Evolutionary conservation across 257 asterid species (phyloP), one percentile per base, ranked within the genome.

Genomic region (Nicotiana noctiflora): DNA sequence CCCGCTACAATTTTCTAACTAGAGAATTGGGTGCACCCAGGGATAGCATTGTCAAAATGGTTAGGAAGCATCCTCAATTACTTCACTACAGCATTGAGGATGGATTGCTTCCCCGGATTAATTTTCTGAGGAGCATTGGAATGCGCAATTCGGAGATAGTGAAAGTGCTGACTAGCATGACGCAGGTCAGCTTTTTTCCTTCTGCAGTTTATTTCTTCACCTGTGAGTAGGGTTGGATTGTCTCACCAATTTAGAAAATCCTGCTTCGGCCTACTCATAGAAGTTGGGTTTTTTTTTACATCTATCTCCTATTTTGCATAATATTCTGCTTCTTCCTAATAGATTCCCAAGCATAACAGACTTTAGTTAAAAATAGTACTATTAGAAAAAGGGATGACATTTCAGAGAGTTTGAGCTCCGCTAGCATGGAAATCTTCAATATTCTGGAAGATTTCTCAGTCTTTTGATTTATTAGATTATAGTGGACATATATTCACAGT

Each of bases 61-160:
- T 95, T 37, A 90, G 89, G 4, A 95, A 95, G 75, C 99, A 95
- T 87, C 99, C 99, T 68, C 99, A 95, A 86, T 75, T 93, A 70
- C 97, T 95, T 89, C 99, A 95, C 81, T 93, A 95, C 87, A 92
- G 99, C 85, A 84, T 95, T 25, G 97, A 95, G 86, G 95, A 89
- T 78, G 99, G 99, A 72, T 82, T 93, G 80, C 97, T 87, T 77
- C 92, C 95, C 12, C 83, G 99, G 83, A 93, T 95, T 84, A 88
- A 91, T 76, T 95, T 95, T 86, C 86, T 95, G 70, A 80, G 99
- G 75, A 91, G 98, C 81, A 92, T 91, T 51, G 99, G 98, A 77
- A 87, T 95, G 97, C 84, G 63, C 63, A 91, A 93, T 79, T 76
- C 92, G 1, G 99, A 93, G 63, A 88, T 95, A 82, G 62, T 93